phyloP scores from a whole-genome alignment of 148 eudicot genomes.

The Rhododendron griersonianum region DNA sequence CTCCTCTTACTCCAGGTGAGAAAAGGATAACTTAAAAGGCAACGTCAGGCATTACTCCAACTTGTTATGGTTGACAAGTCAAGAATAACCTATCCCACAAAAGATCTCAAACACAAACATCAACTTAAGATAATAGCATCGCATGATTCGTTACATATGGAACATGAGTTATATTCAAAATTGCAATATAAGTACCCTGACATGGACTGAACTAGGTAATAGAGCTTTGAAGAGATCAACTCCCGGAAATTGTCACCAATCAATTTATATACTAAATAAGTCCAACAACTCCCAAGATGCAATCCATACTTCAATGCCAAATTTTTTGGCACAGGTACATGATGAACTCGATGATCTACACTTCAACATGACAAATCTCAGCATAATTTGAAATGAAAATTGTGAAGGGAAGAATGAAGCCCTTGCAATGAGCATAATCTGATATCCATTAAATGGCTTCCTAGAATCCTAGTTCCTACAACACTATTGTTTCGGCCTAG shows the following conservation, averaged over 20 bases:
- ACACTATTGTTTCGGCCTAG: background rate
- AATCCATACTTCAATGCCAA: background rate
- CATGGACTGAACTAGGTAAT: background rate
- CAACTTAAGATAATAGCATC: background rate
- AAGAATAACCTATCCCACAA: background rate
- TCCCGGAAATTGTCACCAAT: background rate
- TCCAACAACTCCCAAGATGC: background rate
- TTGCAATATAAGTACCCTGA: background rate
- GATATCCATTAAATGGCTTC: background rate
- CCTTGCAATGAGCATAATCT: background rate
- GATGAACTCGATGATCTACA: background rate
- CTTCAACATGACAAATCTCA: background rate
- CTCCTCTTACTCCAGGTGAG: background rate
- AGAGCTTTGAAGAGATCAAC: background rate
- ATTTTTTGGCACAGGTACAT: background rate
- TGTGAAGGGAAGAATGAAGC: background rate
- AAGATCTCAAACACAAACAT: background rate
- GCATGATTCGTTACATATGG: background rate
- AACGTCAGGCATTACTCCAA: conserved; percentile 4
- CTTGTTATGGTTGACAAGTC: background rate
- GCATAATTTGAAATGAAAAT: background rate
- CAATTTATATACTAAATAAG: background rate
- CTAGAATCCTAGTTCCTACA: background rate
- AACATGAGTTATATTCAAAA: background rate
- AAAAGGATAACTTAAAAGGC: background rate